phyloP scores from a whole-genome alignment of 2,329 filamentous ascomycete species.

The Thielaviopsis populi region DNA sequence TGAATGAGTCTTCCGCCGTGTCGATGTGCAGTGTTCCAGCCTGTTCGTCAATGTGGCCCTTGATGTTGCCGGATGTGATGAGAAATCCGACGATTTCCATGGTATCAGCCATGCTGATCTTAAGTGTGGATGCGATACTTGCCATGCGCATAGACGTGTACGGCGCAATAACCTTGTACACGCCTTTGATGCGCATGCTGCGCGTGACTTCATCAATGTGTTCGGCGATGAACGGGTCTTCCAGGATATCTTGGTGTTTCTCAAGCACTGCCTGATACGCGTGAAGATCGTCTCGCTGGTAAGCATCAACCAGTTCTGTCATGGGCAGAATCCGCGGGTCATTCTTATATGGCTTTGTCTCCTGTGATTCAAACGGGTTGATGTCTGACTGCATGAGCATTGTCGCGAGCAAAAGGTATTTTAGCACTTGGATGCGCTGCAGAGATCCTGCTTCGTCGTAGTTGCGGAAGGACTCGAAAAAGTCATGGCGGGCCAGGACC shows the following conservation, averaged over 20 bases:
- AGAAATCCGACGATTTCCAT: constrained; percentile 92
- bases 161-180: constrained; percentile 82
- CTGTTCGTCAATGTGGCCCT: constrained; percentile 80
- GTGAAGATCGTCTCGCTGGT: constrained; percentile 88
- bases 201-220: constrained; percentile 98
- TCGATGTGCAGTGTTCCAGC: constrained; percentile 70
- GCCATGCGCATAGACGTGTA: constrained; percentile 82
- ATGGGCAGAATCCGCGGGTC: constrained; percentile 91
- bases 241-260: constrained; percentile 74
- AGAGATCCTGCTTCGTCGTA: constrained; percentile 89
- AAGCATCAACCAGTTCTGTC: constrained; percentile 93
- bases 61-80: constrained; percentile 77
- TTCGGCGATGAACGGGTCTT: constrained; percentile 91
- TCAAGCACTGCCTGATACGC: constrained; percentile 77
- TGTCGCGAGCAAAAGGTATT: constrained; percentile 88
- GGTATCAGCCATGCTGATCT: constrained; percentile 72
- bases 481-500: constrained; percentile 93
- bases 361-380: constrained; percentile 96
- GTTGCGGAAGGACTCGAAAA: constrained; percentile 97
- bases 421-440: constrained; percentile 91
- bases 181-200: constrained; percentile 93
- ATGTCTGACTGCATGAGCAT: constrained; percentile 99
- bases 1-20: constrained; percentile 56
- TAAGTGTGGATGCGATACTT: constrained; percentile 79
- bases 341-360: constrained; percentile 95